Percentiles rank a stretch among this genome's conserved stretches.
These are phyloP conservation scores for Thymus quinquecostatus DNA, from an alignment of 257 asterid genomes.

Conservation along the genomic window DNA sequence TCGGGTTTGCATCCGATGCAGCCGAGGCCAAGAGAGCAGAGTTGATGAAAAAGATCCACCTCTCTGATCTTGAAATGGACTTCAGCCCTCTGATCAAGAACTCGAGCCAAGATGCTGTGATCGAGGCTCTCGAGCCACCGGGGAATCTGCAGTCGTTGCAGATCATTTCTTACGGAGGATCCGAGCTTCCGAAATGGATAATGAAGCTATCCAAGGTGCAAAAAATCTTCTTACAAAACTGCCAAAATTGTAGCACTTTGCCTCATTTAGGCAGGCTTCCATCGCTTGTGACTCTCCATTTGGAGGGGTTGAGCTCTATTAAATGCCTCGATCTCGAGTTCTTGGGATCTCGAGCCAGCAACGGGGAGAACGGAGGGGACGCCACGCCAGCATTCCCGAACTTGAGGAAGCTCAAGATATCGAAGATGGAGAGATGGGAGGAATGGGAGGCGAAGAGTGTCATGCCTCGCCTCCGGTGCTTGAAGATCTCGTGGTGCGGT, in stretches of 20 bases:
- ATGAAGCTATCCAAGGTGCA: conserved; percentile 41
- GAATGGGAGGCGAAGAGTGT: conserved; percentile 47
- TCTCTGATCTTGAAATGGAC: conserved; percentile 55
- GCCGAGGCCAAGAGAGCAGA: conserved; percentile 56
- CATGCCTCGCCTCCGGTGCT: conserved; percentile 59
- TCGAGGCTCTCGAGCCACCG: conserved; percentile 54
- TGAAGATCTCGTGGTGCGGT: conserved; percentile 55
- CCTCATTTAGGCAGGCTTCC: conserved; percentile 64
- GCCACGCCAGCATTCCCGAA: conserved; percentile 44
- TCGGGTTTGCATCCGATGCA: conserved; percentile 47
- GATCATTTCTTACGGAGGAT: conserved; percentile 50
- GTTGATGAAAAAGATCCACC: conserved; percentile 43
- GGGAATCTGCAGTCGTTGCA: conserved; percentile 48
- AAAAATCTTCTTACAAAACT: conserved; percentile 49
- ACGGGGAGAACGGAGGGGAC: conserved; percentile 6
- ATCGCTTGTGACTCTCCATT: conserved; percentile 46
- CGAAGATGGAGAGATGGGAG: conserved; percentile 51
- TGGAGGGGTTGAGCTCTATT: conserved; percentile 48
- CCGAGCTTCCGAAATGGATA: conserved; percentile 59
- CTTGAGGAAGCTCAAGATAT: conserved; percentile 61
- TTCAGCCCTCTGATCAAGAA: conserved; percentile 41
- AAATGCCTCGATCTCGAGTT: conserved; percentile 40
- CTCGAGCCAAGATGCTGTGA: conserved; percentile 41
- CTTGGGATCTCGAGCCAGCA: conserved; percentile 27
- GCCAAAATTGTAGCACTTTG: conserved; percentile 47